Conservation (phyloP, 306 rosid genomes). For the Carpinus viminea region DNA sequence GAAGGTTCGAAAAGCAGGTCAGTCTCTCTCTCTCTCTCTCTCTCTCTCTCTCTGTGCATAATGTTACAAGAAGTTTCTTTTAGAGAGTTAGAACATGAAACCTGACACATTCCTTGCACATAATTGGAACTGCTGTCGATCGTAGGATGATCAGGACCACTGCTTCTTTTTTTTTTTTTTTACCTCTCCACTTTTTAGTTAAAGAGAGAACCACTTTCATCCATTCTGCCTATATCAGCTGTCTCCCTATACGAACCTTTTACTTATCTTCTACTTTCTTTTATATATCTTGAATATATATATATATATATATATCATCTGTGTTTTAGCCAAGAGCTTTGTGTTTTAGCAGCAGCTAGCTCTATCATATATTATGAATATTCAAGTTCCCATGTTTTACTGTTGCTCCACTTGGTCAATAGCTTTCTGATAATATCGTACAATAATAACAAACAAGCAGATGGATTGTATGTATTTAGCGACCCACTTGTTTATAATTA, state of each 20-base stretch:
- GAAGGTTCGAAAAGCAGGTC: conserved; percentile 15
- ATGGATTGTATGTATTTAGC: neutral
- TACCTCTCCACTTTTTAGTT: no score
- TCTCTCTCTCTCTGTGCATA: neutral
- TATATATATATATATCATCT: no score
- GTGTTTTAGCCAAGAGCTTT: no score
- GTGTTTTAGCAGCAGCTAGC: no score
- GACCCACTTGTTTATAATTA: neutral
- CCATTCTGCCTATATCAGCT: neutral
- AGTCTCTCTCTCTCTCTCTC: conserved; percentile 6
- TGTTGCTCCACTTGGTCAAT: no score
- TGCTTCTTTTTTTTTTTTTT: no score
- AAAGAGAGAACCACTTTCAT: neutral
- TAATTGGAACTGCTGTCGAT: neutral
- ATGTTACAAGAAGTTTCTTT: neutral
- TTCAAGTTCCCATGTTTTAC: no score
- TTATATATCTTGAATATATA: no score
- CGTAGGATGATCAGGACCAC: neutral
- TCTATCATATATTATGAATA: no score
- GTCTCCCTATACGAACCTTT: neutral
- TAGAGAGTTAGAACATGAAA: neutral
- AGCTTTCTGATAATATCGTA: no score
- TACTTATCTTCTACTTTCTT: neutral
- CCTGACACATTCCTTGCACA: neutral
- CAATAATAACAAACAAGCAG: neutral